A percentile compares a stretch with the other conserved stretches of the same genome.
These are phyloP conservation scores for Colletotrichum magnum DNA, from an alignment of 2,329 filamentous ascomycete genomes.

Conservation along the genomic window DNA sequence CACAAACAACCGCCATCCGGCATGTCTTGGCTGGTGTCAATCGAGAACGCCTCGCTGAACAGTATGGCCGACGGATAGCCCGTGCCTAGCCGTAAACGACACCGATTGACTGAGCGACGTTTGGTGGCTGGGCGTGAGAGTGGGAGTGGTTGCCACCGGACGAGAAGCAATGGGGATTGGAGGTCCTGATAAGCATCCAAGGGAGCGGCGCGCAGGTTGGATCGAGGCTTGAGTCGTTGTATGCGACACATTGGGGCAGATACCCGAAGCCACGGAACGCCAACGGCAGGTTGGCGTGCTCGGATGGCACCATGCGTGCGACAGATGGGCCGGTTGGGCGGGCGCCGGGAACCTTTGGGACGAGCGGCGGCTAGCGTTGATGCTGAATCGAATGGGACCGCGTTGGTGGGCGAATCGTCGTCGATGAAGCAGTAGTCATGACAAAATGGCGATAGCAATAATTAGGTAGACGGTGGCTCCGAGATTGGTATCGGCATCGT, in stretches of 20 bases:
- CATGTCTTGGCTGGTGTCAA: constrained; percentile 30
- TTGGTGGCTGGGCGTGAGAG: not conserved
- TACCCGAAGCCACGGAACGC: constrained; percentile 35
- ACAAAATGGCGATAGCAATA: constrained; percentile 16
- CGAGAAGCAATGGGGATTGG: not conserved
- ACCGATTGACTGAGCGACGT: constrained; percentile 9
- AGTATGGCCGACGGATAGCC: constrained; percentile 33
- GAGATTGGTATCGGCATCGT: constrained; percentile 25
- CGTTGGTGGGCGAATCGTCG: not conserved
- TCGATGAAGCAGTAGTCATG: constrained; percentile 13
- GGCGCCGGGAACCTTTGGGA: not conserved
- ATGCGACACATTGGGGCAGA: constrained; percentile 35
- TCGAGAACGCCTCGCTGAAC: constrained; percentile 25
- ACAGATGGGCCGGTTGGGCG: constrained; percentile 15
- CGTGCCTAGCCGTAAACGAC: constrained; percentile 23
- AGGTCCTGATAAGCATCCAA: constrained; percentile 9
- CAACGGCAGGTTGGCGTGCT: constrained; percentile 16
- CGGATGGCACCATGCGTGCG: constrained; percentile 16
- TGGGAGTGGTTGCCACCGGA: constrained; percentile 1
- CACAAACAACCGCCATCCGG: not conserved
- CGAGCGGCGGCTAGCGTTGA: not conserved
- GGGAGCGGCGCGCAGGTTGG: not conserved
- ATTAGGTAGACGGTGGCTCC: constrained; percentile 9
- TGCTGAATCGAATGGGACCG: constrained; percentile 1
- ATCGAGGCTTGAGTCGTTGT: constrained; percentile 9